These are phyloP conservation scores for Naematelia encephala DNA, from an alignment of 768 basidiomycete genomes.

Conservation along the genomic window DNA sequence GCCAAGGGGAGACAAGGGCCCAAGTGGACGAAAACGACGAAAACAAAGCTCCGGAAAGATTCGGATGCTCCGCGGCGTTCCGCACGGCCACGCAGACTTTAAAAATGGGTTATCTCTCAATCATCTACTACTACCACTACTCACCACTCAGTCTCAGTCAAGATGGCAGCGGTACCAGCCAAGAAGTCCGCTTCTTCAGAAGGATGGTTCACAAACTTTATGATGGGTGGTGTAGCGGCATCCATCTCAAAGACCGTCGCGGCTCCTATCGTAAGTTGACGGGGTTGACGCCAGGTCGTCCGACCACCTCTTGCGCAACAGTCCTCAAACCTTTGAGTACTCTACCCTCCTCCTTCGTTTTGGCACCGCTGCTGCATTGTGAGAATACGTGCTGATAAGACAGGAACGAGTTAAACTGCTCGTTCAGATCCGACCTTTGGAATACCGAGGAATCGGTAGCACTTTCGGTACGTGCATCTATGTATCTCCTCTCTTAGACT, in stretches of 20 bases:
- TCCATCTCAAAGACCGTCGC: conserved; percentile 53
- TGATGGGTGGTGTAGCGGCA: conserved; percentile 33
- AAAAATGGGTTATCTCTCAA: no score
- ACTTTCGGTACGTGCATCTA: conserved; percentile 10
- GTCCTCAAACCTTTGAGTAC: no score
- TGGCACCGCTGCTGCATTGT: not conserved
- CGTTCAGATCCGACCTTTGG: conserved; percentile 50
- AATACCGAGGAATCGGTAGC: conserved; percentile 19
- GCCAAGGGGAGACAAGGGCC: no score
- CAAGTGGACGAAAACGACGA: no score
- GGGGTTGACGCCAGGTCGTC: no score
- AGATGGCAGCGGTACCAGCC: not conserved
- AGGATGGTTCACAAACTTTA: conserved; percentile 16
- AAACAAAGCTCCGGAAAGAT: not conserved
- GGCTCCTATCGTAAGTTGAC: conserved; percentile 51
- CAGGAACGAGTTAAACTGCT: conserved; percentile 52
- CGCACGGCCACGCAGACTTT: not conserved
- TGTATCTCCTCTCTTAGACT: not conserved
- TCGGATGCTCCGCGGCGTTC: not conserved
- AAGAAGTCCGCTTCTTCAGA: not conserved
- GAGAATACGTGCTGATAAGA: not conserved
- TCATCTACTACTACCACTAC: no score
- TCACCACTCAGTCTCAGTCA: not conserved
- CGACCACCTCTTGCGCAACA: no score
- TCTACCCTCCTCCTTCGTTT: no score